These are phyloP conservation scores for Aspergillus sp. DNA, from an alignment of 2,329 filamentous ascomycete genomes.

Conservation along the genomic window DNA sequence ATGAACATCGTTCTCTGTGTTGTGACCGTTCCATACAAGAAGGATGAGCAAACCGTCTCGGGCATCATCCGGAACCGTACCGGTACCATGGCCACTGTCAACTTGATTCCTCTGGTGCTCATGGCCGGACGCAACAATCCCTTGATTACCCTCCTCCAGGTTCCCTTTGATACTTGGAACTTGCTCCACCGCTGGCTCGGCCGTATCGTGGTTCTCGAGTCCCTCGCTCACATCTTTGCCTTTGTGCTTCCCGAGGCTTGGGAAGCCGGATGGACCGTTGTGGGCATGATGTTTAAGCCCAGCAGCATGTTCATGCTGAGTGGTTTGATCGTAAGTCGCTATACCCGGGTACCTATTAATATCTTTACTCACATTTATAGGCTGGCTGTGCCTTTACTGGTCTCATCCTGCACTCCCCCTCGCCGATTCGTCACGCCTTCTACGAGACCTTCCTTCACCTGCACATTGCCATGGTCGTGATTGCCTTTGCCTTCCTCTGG, in stretches of 20 bases:
- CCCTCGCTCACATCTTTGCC: conserved; percentile 64
- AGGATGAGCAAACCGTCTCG: conserved; percentile 27
- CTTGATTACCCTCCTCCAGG: conserved; percentile 36
- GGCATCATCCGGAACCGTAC: conserved; percentile 40
- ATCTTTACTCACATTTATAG: conserved; percentile 11
- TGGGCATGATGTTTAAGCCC: conserved; percentile 23
- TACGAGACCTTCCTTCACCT: conserved; percentile 93
- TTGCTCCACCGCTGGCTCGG: conserved; percentile 76
- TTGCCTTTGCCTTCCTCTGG: conserved; percentile 68
- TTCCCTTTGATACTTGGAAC: conserved; percentile 42
- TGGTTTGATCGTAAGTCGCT: conserved; percentile 40
- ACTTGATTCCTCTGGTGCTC: conserved; percentile 40
- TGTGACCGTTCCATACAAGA: conserved; percentile 38
- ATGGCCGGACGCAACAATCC: conserved; percentile 41
- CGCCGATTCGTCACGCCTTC: conserved; percentile 83
- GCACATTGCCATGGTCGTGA: conserved; percentile 71
- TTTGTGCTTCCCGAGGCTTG: conserved; percentile 70
- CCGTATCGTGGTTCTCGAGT: conserved; percentile 64
- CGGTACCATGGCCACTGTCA: conserved; percentile 38
- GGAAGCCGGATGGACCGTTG: conserved; percentile 35
- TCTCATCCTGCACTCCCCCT: conserved; percentile 66
- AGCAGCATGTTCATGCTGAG: conserved; percentile 30
- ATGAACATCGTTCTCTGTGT: conserved; percentile 50
- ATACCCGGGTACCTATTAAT: background rate
- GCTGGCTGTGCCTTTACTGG: conserved; percentile 55